Base-by-base conservation (phyloP, 2,329 filamentous ascomycete genomes). In the Camillea tinctor region DNA sequence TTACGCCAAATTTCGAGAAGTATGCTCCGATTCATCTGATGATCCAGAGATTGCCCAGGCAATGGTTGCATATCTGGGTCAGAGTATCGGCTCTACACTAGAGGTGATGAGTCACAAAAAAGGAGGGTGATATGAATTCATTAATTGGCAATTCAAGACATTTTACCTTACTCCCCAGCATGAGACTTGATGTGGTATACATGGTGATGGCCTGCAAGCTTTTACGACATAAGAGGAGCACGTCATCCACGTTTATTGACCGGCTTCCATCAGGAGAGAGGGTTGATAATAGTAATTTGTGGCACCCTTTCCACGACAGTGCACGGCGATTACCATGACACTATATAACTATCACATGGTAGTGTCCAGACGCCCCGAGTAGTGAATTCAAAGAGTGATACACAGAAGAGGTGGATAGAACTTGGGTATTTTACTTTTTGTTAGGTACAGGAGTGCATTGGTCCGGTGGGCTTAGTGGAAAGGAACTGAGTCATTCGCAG, bases 31-130 rank as follows among this genome's bases (percentile, higher is more conserved):
- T 17, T 63, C 76, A 9, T 75, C 74, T 24, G 75, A 79, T 4
- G 74, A 80, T 52, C 69, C 73, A 2, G 79, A 79, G 30, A 74
- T 83, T 53, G 76, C 77, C 62, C 75, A 75, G 57, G 79, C 76
- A 26, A 76, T 83, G 74, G 74, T 80, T 59, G 74, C 74, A 49
- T 79, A 81, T 59, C 70, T 83, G 24, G 76, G 76, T 36, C 76
- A 78, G 55, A 78, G 71, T 11, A 71, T 83, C 44, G 75, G 75
- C 9, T 74, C 76, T 11, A 79, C 77, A 1, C 71, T 80, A 24
- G 78, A 81, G 53, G 71, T 77, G 20, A 71, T 79, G 57, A 74
- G 72, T 54, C 72, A 77, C 56, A 71, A 73, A 60, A 76, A 74
- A 57, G 71, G 72, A 74, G 57, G 71, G 72, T 5, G 70, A 73